These are phyloP conservation scores for Neophaeococcomyces aloes DNA, from an alignment of 2,329 filamentous ascomycete species.

Conservation along the genomic window DNA sequence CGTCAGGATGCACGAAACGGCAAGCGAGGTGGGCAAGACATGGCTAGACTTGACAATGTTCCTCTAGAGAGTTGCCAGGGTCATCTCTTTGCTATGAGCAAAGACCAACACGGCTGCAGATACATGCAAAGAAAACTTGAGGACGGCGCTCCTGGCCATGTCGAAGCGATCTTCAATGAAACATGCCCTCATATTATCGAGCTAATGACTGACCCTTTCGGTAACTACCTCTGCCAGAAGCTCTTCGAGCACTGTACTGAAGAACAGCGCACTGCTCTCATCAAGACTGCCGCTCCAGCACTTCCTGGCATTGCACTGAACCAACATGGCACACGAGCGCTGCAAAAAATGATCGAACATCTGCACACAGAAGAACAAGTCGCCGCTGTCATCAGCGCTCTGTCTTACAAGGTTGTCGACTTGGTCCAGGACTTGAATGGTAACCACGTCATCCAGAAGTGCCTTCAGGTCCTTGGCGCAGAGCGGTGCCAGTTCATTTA, in stretches of 20 bases:
- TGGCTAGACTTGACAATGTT: constrained; percentile 67
- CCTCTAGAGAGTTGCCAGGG: constrained; percentile 70
- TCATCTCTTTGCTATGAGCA: constrained; percentile 82
- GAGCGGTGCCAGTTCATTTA: constrained; percentile 92
- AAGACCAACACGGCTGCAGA: constrained; percentile 94
- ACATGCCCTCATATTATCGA: constrained; percentile 90
- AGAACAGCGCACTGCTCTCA: constrained; percentile 84
- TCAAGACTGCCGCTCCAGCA: constrained; percentile 76
- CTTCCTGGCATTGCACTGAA: constrained; percentile 92
- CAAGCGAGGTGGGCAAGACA: constrained; percentile 47
- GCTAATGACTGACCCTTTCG: constrained; percentile 97
- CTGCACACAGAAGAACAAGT: constrained; percentile 72
- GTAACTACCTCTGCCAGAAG: constrained; percentile 99
- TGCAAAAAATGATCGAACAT: constrained; percentile 99
- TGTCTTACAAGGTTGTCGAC: constrained; percentile 76
- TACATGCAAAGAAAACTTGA: constrained; percentile 97
- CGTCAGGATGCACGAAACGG: constrained; percentile 47
- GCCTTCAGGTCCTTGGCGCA: constrained; percentile 81
- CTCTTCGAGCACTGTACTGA: constrained; percentile 90
- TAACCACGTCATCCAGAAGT: constrained; percentile 99
- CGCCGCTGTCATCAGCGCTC: constrained; percentile 72
- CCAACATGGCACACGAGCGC: constrained; percentile 87
- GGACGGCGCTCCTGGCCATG: constrained; percentile 69
- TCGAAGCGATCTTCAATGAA: constrained; percentile 90
- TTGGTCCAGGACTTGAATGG: constrained; percentile 96